phyloP scores from a whole-genome alignment of 768 basidiomycete genomes.

The Suillus cothurnatus region DNA sequence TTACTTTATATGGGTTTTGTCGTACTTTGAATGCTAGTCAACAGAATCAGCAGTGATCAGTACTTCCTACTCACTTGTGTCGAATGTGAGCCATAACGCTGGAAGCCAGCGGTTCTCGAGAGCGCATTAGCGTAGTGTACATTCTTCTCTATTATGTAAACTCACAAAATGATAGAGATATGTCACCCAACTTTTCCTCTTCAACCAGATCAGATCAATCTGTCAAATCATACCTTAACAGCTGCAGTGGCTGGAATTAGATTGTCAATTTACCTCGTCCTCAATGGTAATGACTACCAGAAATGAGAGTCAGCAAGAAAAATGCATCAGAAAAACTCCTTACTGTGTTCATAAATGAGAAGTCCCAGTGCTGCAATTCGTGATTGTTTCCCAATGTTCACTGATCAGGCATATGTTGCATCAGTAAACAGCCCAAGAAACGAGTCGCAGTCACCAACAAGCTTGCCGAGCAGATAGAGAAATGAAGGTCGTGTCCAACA shows the following conservation, averaged over 20 bases:
- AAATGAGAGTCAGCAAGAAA: neutral
- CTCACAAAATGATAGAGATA: slow-evolving; percentile 16
- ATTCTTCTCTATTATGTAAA: neutral
- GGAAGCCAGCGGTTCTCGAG: slow-evolving; percentile 15
- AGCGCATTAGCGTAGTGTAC: neutral
- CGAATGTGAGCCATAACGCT: slow-evolving; percentile 8
- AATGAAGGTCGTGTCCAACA: neutral
- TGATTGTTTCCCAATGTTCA: slow-evolving; percentile 14
- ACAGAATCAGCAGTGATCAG: neutral
- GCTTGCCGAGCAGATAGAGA: neutral
- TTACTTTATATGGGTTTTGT: neutral
- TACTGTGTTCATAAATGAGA: slow-evolving; percentile 18
- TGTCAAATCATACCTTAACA: neutral
- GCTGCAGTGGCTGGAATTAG: neutral
- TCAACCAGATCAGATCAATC: slow-evolving; percentile 16
- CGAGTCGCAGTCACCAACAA: neutral
- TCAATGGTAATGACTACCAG: slow-evolving; percentile 9
- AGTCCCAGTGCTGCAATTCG: slow-evolving; percentile 13
- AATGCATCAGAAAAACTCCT: neutral
- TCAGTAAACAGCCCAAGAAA: slow-evolving; percentile 1
- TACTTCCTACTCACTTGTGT: slow-evolving; percentile 9
- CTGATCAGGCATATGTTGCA: slow-evolving; percentile 3
- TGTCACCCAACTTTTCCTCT: slow-evolving; percentile 14
- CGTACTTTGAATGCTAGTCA: slow-evolving; percentile 3
- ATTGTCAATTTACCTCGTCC: slow-evolving; percentile 10